These are phyloP conservation scores for Phytophthora capsici DNA, from an alignment of 352 stramenopile species.

Conservation along the genomic window DNA sequence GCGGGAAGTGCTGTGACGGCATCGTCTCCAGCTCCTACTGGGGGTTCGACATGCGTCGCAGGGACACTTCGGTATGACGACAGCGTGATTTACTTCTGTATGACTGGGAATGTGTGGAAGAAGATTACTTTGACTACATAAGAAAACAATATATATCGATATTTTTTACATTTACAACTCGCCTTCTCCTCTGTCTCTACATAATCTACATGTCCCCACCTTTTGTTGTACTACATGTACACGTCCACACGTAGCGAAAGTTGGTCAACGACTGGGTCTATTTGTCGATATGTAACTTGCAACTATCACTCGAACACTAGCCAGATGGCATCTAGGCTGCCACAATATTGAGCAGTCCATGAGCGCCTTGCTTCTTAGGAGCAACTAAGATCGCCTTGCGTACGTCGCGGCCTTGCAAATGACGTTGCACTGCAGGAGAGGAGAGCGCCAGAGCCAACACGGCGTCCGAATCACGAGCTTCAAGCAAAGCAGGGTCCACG, in stretches of 20 bases:
- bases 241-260: not conserved
- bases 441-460: slow-evolving; percentile 69
- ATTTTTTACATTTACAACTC: slow-evolving; percentile 13
- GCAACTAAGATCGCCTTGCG: slow-evolving; percentile 80
- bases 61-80: slow-evolving; percentile 44
- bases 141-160: not conserved
- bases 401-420: slow-evolving; percentile 68
- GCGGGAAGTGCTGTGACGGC: slow-evolving; percentile 27
- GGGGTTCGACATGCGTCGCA: slow-evolving; percentile 19
- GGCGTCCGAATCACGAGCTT: slow-evolving; percentile 58
- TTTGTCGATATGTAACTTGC: slow-evolving; percentile 12
- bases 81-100: slow-evolving; percentile 46
- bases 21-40: slow-evolving; percentile 14
- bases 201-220: too few species aligned
- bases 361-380: slow-evolving; percentile 81
- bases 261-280: slow-evolving; percentile 7
- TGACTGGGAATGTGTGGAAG: slow-evolving; percentile 25
- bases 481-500: slow-evolving; percentile 54
- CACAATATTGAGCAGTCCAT: slow-evolving; percentile 85
- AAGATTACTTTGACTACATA: slow-evolving; percentile 9
- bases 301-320: not conserved
- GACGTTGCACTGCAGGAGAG: slow-evolving; percentile 66
- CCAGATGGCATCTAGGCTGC: slow-evolving; percentile 34
- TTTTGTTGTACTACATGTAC: too few species aligned
- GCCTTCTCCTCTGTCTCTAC: not conserved